Evolutionary conservation across 352 stramenopile species (phyloP), one percentile per base, ranked within the genome.

Genomic region (Phytophthora pini): DNA sequence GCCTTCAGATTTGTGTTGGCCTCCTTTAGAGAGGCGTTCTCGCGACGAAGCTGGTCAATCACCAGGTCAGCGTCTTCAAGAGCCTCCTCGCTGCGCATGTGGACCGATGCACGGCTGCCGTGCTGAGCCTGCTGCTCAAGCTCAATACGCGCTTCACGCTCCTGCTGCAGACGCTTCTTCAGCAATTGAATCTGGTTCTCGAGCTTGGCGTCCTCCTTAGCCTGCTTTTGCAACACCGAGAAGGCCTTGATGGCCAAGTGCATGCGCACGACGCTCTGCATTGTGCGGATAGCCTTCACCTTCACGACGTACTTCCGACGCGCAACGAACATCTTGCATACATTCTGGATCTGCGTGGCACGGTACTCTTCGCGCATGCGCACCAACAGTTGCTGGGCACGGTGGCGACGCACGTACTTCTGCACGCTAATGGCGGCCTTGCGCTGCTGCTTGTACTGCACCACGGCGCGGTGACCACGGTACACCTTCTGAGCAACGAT

Each of bases 181-280:
- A 98, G 76, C 49, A 95, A 63, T 52, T 90, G 82, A 50, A 99
- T 96, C 75, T 98, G 94, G 76, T 98, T 98, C 70, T 98, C 95
- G 1, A 99, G 76, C 78, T 99, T 99, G 34, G 94, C 94, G 64
- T 98, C 92, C 60, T 98, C 92, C 58, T 95, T 92, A 7, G 95
- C 92, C 50, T 98, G 92, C 38, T 81, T 82, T 49, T 93, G 82
- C 12, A 94, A 61, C 48, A 89, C 80, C 0, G 77, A 83, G 56
- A 89, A 95, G 9, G 81, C 79, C 34, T 88, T 88, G 50, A 92
- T 66, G 7, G 87, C 87, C 46, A 95, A 62, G 56, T 92, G 89
- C 77, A 89, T 93, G 38, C 89, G 87, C 63, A 93, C 87, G 20
- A 95, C 74, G 49, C 85, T 93, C 63, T 94, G 84, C 53, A 97